phyloP scores from a whole-genome alignment of 1,139 yeast genomes.

The Pichia sp. region DNA sequence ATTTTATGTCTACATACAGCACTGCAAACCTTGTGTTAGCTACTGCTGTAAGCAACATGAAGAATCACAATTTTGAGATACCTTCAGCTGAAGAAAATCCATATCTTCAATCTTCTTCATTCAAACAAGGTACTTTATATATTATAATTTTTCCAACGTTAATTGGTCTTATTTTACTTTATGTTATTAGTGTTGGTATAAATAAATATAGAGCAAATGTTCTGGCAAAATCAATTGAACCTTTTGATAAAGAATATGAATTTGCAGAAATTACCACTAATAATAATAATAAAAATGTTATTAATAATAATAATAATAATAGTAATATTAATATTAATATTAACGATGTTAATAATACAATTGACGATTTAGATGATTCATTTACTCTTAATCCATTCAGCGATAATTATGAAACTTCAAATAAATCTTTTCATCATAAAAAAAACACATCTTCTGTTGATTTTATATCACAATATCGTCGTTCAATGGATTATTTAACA shows the following conservation, averaged over 20 bases:
- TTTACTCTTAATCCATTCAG: conserved; percentile 11
- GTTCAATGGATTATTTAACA: conserved; percentile 12
- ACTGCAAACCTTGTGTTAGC: too few relatives aligned
- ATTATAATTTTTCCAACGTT: conserved; percentile 19
- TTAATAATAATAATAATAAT: too few relatives aligned
- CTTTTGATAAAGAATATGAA: conserved; percentile 17
- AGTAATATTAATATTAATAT: too few relatives aligned
- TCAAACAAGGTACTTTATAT: conserved; percentile 19
- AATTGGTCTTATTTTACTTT: conserved; percentile 13
- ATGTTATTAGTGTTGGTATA: conserved; percentile 13
- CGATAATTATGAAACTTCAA: conserved; percentile 4
- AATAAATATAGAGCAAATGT: conserved; percentile 15
- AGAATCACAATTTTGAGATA: neutral
- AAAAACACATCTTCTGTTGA: conserved; percentile 7
- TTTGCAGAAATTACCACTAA: neutral
- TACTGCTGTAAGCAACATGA: too few relatives aligned
- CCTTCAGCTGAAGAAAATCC: conserved; percentile 17
- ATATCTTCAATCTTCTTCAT: conserved; percentile 10
- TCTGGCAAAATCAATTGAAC: conserved; percentile 13
- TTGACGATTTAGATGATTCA: too few relatives aligned
- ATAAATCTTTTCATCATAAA: conserved; percentile 1
- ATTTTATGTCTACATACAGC: too few relatives aligned
- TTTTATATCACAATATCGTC: conserved; percentile 10
- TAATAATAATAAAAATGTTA: neutral
- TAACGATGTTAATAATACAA: too few relatives aligned